Percentiles rank a stretch among this genome's conserved stretches.
These are phyloP conservation scores for Logfia minima DNA, from an alignment of 129 eudicot genomes.

Conservation along the genomic window DNA sequence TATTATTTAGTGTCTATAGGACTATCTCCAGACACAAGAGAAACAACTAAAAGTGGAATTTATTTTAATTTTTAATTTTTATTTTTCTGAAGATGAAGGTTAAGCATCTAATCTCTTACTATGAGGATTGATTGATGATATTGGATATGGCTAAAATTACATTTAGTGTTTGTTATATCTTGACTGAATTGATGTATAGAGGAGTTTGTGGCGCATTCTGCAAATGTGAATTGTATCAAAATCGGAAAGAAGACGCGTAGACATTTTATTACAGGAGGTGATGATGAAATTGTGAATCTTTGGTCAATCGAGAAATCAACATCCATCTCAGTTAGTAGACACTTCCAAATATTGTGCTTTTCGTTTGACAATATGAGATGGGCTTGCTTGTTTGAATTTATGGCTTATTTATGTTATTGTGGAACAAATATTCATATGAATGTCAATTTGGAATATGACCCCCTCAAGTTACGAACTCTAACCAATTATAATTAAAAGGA, in stretches of 20 bases:
- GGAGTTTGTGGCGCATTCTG: constrained; percentile 92
- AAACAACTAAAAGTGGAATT: not conserved
- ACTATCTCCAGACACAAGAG: not conserved
- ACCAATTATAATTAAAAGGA: not conserved
- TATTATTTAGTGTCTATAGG: not conserved
- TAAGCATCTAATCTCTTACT: too few relatives aligned
- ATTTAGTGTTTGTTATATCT: constrained; percentile 33
- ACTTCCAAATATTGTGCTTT: not conserved
- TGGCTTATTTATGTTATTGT: not conserved
- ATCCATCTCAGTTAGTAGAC: constrained; percentile 56
- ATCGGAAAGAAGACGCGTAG: constrained; percentile 74
- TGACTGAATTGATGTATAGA: constrained; percentile 60
- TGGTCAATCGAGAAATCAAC: constrained; percentile 81
- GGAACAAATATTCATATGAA: not conserved
- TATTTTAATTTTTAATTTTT: not conserved
- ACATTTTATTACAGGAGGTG: constrained; percentile 73
- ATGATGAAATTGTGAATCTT: constrained; percentile 78
- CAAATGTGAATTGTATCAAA: constrained; percentile 75
- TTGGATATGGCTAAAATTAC: not conserved
- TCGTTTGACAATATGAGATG: not conserved
- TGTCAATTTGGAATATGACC: constrained; percentile 4
- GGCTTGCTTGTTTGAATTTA: not conserved
- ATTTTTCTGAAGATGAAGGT: not conserved
- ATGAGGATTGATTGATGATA: not conserved
- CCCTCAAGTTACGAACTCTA: not conserved